These are phyloP conservation scores for Calophaca sinica DNA, from an alignment of 306 rosid genomes.

Conservation along the genomic window DNA sequence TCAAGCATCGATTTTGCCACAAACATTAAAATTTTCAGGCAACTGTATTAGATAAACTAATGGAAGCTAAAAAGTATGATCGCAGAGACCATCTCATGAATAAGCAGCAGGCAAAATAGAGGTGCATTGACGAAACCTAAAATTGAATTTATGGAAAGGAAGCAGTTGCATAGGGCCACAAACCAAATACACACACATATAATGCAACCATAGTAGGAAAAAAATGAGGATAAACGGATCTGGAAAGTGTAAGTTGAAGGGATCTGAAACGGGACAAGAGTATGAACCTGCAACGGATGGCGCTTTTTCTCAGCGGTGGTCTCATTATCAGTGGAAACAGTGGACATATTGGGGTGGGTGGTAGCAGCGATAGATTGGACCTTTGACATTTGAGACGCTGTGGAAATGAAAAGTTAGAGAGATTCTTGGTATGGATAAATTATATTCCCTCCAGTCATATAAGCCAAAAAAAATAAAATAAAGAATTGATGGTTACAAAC, in stretches of 20 bases:
- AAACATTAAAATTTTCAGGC: background rate
- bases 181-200: background rate
- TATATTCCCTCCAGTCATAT: too few relatives aligned
- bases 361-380: constrained; percentile 37
- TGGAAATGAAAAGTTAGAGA: constrained; percentile 39
- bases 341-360: constrained; percentile 58
- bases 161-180: too few relatives aligned
- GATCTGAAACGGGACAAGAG: constrained; percentile 14
- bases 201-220: background rate
- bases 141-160: too few relatives aligned
- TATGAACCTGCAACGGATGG: constrained; percentile 71
- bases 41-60: background rate
- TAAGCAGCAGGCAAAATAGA: too few relatives aligned
- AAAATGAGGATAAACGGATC: constrained; percentile 6
- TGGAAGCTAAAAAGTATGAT: background rate
- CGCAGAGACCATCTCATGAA: too few relatives aligned
- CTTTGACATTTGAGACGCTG: background rate
- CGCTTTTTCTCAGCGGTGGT: constrained; percentile 39
- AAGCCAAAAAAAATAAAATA: too few relatives aligned
- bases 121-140: too few relatives aligned
- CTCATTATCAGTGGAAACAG: constrained; percentile 56
- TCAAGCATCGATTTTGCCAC: constrained; percentile 6
- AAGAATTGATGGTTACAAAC: too few relatives aligned
- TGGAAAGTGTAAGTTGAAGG: background rate
- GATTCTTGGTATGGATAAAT: too few relatives aligned